Evolutionary conservation across 768 basidiomycete species (phyloP), one percentile per base, ranked within the genome.

Genomic region (Termitomyces sp.): DNA sequence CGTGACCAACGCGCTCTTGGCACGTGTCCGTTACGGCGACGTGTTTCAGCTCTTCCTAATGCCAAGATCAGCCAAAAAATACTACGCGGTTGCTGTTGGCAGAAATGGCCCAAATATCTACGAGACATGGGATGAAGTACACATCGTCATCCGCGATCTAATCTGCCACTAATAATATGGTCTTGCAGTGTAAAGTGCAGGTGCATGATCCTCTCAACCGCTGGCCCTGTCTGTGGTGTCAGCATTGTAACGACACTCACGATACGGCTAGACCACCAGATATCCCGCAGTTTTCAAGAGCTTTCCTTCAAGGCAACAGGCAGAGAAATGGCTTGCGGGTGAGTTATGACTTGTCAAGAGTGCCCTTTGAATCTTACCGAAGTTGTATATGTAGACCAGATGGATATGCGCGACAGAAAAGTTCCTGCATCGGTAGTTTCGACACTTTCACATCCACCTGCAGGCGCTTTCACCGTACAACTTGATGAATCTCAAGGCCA

Each of bases 1-100:
- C n/a, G n/a, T n/a, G n/a, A n/a, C n/a, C n/a, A n/a, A n/a, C n/a
- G n/a, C n/a, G n/a, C n/a, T n/a, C n/a, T n/a, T n/a, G n/a, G n/a
- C n/a, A n/a, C n/a, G n/a, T n/a, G n/a, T n/a, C n/a, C n/a, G n/a
- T n/a, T n/a, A n/a, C n/a, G n/a, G n/a, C n/a, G n/a, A n/a, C n/a
- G n/a, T 29, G 29, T 9, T 29, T 3, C 29, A 9, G 7, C 22
- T 20, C 32, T 16, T n/a, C 22, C 7, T 41, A 20, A 71, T 72
- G 71, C 67, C 69, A 32, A 70, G 67, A 53, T 52, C 62, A 39
- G 49, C 57, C 27, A 61, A 61, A 46, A 86, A 84, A 57, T 85
- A 69, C 57, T 88, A 87, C 51, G 87, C 86, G 3, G 85, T 88
- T 1, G 69, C 73, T 35, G 67, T 75, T 36, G 87, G 87, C 2